phyloP scores from a whole-genome alignment of 805 yeast species.

The Cyberlindnera petersonii region DNA sequence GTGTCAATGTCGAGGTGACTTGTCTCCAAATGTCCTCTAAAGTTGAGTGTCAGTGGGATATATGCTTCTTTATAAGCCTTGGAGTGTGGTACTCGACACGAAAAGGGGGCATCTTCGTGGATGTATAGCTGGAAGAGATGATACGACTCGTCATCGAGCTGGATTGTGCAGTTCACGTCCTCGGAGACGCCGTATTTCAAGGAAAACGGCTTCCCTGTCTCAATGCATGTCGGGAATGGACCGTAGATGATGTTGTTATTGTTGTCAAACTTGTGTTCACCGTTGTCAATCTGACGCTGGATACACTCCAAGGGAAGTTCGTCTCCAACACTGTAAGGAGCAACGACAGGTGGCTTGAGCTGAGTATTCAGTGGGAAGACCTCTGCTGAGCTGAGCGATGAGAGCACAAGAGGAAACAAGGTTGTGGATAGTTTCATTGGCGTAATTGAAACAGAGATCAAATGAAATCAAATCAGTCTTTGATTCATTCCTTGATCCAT shows the following conservation, averaged over 20 bases:
- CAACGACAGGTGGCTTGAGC: slow-evolving; percentile 16
- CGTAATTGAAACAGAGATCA: not conserved
- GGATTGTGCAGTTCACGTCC: slow-evolving; percentile 56
- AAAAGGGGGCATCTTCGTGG: slow-evolving; percentile 74
- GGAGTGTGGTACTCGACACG: slow-evolving; percentile 58
- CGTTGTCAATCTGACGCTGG: slow-evolving; percentile 63
- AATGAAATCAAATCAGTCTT: too few species aligned
- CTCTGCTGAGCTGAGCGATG: slow-evolving; percentile 9
- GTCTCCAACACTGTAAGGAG: slow-evolving; percentile 35
- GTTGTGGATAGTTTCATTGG: slow-evolving; percentile 6
- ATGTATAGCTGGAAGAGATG: slow-evolving; percentile 72
- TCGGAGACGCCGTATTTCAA: slow-evolving; percentile 48
- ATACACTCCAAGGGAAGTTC: slow-evolving; percentile 55
- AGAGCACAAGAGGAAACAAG: not conserved
- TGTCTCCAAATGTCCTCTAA: slow-evolving; percentile 64
- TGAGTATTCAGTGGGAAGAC: slow-evolving; percentile 16
- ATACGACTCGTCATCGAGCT: slow-evolving; percentile 58
- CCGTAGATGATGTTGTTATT: slow-evolving; percentile 51
- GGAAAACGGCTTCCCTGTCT: slow-evolving; percentile 57
- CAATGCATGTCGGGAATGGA: slow-evolving; percentile 59
- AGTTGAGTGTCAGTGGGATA: slow-evolving; percentile 59
- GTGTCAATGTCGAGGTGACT: slow-evolving; percentile 67
- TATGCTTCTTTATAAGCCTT: slow-evolving; percentile 30
- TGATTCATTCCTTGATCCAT: too few species aligned
- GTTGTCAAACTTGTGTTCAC: slow-evolving; percentile 71